phyloP scores from a whole-genome alignment of 352 stramenopile genomes.

The Pythium volutum region DNA sequence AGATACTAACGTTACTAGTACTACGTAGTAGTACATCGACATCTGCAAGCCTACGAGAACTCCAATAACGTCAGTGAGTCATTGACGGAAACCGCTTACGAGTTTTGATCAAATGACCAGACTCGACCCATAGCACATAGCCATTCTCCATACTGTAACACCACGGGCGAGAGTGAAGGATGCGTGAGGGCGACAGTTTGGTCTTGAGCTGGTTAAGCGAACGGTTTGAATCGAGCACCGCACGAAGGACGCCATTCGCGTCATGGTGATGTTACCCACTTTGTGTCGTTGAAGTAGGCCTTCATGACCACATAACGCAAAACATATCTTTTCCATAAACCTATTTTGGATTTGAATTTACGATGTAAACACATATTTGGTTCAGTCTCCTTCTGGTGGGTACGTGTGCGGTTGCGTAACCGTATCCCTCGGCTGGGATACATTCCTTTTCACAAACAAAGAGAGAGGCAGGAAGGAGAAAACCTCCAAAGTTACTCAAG shows the following conservation, averaged over 20 bases:
- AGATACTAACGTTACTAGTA: too few species aligned
- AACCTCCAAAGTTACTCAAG: background rate
- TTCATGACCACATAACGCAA: background rate
- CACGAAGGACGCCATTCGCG: too few species aligned
- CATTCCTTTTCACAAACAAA: background rate
- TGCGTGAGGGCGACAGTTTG: too few species aligned
- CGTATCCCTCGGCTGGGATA: background rate
- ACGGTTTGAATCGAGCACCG: too few species aligned
- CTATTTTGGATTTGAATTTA: background rate
- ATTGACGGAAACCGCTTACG: slow-evolving; percentile 94
- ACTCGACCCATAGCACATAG: slow-evolving; percentile 97
- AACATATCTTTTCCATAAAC: background rate
- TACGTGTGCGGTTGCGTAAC: background rate
- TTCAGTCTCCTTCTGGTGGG: background rate
- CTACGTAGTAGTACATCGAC: too few species aligned
- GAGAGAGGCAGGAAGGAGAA: background rate
- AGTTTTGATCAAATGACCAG: slow-evolving; percentile 97
- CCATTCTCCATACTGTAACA: slow-evolving; percentile 76
- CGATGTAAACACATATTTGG: background rate
- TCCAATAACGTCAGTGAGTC: slow-evolving; percentile 91
- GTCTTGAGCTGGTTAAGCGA: too few species aligned
- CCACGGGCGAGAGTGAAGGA: slow-evolving; percentile 67
- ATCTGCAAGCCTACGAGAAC: slow-evolving; percentile 86
- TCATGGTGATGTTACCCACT: background rate
- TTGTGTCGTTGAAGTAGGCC: slow-evolving; percentile 9